Evolutionary conservation across 257 asterid species (phyloP), one percentile per base, ranked within the genome.

Genomic region (Echium plantagineum): DNA sequence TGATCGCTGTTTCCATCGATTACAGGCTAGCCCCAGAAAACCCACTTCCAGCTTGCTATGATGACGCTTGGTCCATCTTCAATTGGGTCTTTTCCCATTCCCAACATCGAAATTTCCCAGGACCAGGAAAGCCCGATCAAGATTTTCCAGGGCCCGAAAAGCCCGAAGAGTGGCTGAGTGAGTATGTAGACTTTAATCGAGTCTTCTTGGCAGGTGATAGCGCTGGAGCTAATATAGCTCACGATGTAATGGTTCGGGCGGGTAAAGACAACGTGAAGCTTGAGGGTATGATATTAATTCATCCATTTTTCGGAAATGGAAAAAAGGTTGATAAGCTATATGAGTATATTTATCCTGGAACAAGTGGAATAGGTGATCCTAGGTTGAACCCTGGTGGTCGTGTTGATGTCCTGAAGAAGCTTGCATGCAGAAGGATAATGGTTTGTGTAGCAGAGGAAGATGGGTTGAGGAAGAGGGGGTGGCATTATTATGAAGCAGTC

Each of bases 1-100:
- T 76, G 35, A 9, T 87, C 57, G 80, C 75, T 59, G 81, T 87
- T 1, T 85, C 95, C 0, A 61, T 87, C 35, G 94, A 85, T n/a
- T 90, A 85, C 76, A 31, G 90, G 7, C 31, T 83, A 18, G 89
- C 93, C 0, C 96, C 94, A 5, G 96, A 90, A 71, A 75, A 83
- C 60, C 77, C 73, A 0, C 15, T 87, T 19, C 96, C 95, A 0
- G 87, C 90, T 1, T 77, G 89, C 61, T 87, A 83, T 69, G 89
- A 87, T 20, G 96, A 90, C 38, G 71, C 78, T 0, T 85, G 71
- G 78, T 73, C 68, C 15, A 95, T 60, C 3, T 30, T 81, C 6
- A 63, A 85, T 42, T 90, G 97, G 96, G 60, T 56, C 2, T 0
- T 31, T 21, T 10, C n/a, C 6, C 28, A 21, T 22, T 16, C 38